Evolutionary conservation across 805 yeast genomes (phyloP), one percentile per base, ranked within the genome.

Genomic region (Zygosaccharomyces pseudorouxii): DNA sequence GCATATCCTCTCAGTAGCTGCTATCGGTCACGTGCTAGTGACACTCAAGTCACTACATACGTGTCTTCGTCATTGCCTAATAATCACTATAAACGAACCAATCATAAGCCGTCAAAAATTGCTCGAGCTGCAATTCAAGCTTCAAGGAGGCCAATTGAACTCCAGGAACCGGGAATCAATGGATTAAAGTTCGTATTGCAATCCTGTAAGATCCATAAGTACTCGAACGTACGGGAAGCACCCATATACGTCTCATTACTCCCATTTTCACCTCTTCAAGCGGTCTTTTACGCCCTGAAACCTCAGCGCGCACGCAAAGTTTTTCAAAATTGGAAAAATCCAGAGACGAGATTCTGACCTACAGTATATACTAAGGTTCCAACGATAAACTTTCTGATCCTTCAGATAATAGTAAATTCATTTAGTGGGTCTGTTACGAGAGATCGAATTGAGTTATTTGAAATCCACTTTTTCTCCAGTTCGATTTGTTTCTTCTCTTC

Each of bases 241-340:
- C 4, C 22, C 19, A 2, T 14, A 9, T n/a, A 14, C 20, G 20
- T 16, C 10, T 14, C 16, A 16, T 14, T 16, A 3, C 11, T 14
- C 12, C 37, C 11, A 5, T 14, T 16, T n/a, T 33, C 6, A 4
- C 5, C 12, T 33, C 12, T 14, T 14, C 11, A 33, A 18, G 19
- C 19, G 7, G 31, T 41, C 20, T 41, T 29, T 29, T 19, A 23
- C 28, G 28, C 23, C 44, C 44, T 33, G 36, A 33, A 41, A 41
- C 16, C 36, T 41, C 44, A 33, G 44, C 44, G 44, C 44, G 44
- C 44, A 28, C 22, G 36, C 44, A 29, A 29, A 41, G 33, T 40
- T 40, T 41, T 41, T 41, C 44, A 23, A 33, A 29, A n/a, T 18
- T 29, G 44, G 25, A 41, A 41, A 28, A n/a, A 14, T 29, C 29